phyloP scores from a whole-genome alignment of 106 monocot genomes.

The Allium sativum region DNA sequence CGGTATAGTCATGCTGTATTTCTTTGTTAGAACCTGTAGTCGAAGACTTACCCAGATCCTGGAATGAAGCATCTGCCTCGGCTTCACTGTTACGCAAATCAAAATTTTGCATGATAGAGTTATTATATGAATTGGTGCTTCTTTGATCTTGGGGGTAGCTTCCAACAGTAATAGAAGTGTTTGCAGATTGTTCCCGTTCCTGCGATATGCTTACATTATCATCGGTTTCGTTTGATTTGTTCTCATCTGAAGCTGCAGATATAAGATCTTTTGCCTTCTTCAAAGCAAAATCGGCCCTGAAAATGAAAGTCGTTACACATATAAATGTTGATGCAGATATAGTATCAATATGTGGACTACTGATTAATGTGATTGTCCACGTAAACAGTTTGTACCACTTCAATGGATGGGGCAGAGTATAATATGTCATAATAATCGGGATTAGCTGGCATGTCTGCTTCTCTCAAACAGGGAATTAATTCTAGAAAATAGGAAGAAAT shows the following conservation, averaged over 20 bases:
- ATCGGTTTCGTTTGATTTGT: slow-evolving; percentile 40
- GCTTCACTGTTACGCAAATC: slow-evolving; percentile 15
- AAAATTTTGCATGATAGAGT: slow-evolving; percentile 14
- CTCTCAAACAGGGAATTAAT: too few species aligned
- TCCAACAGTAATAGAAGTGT: slow-evolving; percentile 50
- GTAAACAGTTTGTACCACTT: too few species aligned
- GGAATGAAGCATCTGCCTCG: slow-evolving; percentile 17
- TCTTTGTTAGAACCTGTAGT: slow-evolving; percentile 26
- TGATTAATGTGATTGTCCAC: too few species aligned
- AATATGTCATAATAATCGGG: too few species aligned
- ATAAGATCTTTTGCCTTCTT: slow-evolving; percentile 74
- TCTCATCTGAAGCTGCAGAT: slow-evolving; percentile 36
- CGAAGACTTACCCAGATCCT: slow-evolving; percentile 10
- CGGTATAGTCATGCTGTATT: slow-evolving; percentile 19
- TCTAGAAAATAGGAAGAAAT: too few species aligned
- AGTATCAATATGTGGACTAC: too few species aligned
- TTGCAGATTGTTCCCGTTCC: slow-evolving; percentile 53
- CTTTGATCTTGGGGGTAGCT: slow-evolving; percentile 71
- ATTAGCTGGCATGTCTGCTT: too few species aligned
- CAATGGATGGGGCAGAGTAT: too few species aligned
- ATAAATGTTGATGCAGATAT: too few species aligned
- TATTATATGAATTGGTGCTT: slow-evolving; percentile 64
- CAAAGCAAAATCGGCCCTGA: slow-evolving; percentile 74
- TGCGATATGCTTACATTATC: slow-evolving; percentile 56
- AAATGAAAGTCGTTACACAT: slow-evolving; percentile 4